Evolutionary conservation across 306 rosid species (phyloP).

Genomic region (Vigna reflexopilosa): DNA sequence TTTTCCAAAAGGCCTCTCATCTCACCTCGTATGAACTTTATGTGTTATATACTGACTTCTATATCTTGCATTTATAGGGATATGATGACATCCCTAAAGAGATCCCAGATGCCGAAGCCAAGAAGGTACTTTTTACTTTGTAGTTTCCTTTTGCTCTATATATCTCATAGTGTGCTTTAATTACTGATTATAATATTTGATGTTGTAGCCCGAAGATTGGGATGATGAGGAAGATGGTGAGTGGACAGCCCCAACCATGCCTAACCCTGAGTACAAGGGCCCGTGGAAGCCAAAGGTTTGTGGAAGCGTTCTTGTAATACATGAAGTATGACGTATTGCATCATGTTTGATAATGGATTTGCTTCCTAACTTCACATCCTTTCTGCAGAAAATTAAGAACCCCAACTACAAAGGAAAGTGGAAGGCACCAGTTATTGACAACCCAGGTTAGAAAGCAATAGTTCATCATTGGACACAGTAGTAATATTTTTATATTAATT

Average conservation of each 20-base stretch:
- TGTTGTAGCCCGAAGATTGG: constrained; percentile 95
- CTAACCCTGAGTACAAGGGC: constrained; percentile 98
- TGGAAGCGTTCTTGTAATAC: constrained; percentile 2
- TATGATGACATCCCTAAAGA: constrained; percentile 93
- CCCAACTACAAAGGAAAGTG: constrained; percentile 93
- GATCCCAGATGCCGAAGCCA: constrained; percentile 87
- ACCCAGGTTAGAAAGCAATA: constrained; percentile 70
- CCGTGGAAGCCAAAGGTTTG: constrained; percentile 96
- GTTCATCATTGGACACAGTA: neutral
- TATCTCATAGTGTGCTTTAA: neutral
- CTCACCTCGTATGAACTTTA: constrained; percentile 6
- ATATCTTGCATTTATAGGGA: constrained; percentile 58
- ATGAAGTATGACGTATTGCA: neutral
- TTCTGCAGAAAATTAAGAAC: constrained; percentile 89
- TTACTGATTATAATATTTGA: constrained; percentile 42
- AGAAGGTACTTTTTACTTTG: constrained; percentile 63
- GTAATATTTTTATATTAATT: constrained; percentile 9
- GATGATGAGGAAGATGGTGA: constrained; percentile 99
- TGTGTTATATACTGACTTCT: constrained; percentile 29
- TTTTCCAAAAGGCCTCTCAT: neutral
- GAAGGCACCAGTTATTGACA: constrained; percentile 97
- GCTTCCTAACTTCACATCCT: constrained; percentile 34
- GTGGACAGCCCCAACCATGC: constrained; percentile 95
- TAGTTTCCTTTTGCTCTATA: constrained; percentile 26
- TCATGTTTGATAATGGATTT: neutral